Evolutionary conservation across 345 rosid genomes (phyloP), one percentile per base, ranked within the genome.

Genomic region (Dimocarpus longan): DNA sequence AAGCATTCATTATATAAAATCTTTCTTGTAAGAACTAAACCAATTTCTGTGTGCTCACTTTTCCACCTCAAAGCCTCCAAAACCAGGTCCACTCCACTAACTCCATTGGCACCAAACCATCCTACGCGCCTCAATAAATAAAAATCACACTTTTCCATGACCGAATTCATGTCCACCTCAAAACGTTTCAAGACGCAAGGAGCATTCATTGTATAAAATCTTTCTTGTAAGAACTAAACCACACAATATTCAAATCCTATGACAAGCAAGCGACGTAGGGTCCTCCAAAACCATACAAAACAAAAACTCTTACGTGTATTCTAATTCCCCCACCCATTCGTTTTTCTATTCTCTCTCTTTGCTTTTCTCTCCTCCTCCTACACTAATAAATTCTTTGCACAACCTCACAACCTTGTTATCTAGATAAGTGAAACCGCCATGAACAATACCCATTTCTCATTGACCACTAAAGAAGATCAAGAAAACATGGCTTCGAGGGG

Each of bases 201-300:
- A 32, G 37, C 37, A 32, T 32, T 32, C 37, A 32, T 46, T 8
- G 16, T 15, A 52, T 54, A 54, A 54, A 54, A 54, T 54, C 59
- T 42, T 8, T 19, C 46, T 5, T 0, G 39, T 16, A 18, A 39
- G 46, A 21, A 65, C 52, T 71, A 50, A 71, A 54, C 82, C 86
- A 84, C 86, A 80, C 70, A 77, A 69, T 67, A 3, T 18, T 19
- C 48, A 60, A 66, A 21, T 60, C 66, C 63, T n/a, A 37, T 39
- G 42, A 40, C 71, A 39, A 32, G 68, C 77, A 66, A 28, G 80
- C 79, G 73, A 81, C 90, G 90, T 87, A 81, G 88, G 80, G 72
- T 67, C 78, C 80, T 82, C 86, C 43, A 12, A 26, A 4, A 57
- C 91, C 92, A 84, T 84, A 82, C 84, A 88, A 72, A 48, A 73